Evolutionary conservation across 2,329 filamentous ascomycete genomes (phyloP), one percentile per base, ranked within the genome.

Genomic region (Aspergillus candidus): DNA sequence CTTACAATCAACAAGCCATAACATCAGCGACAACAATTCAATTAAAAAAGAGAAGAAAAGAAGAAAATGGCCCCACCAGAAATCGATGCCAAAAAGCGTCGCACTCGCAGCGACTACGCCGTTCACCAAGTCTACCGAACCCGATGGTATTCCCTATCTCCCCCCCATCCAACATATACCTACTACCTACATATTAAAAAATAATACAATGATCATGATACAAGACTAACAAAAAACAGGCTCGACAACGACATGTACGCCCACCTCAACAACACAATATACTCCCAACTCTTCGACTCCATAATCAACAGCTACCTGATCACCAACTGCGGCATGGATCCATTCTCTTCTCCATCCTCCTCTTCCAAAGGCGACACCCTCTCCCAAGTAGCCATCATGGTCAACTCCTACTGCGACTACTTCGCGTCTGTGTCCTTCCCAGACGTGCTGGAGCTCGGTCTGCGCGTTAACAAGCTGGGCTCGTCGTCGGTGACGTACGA

Each of bases 161-260:
- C 17, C 14, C 18, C 18, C 10, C 4, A 4, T 17, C 7, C 22
- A 15, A 34, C 8, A 14, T 12, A 35, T 4, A 11, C 13, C 13
- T 13, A 40, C n/a, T n/a, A n/a, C n/a, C 14, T 33, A 37, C 35
- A 30, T 11, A 11, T n/a, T n/a, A n/a, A n/a, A n/a, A n/a, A n/a
- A n/a, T n/a, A n/a, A 35, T 6, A 36, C 14, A n/a, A 14, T 35
- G 15, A 12, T 38, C n/a, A 14, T 22, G 17, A 5, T 29, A 18
- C n/a, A n/a, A n/a, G n/a, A n/a, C n/a, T n/a, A n/a, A 18, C 30
- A 8, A 30, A 33, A 39, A 18, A 12, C 49, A 90, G 88, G 88
- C 83, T 80, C 64, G 89, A 95, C 68, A 94, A 94, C 62, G 89
- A 95, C 71, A 93, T 94, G 86, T 95, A 93, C 67, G 78, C 87